These are phyloP conservation scores for Cyberlindnera xylosilytica DNA, from an alignment of 805 yeast genomes.

Conservation along the genomic window DNA sequence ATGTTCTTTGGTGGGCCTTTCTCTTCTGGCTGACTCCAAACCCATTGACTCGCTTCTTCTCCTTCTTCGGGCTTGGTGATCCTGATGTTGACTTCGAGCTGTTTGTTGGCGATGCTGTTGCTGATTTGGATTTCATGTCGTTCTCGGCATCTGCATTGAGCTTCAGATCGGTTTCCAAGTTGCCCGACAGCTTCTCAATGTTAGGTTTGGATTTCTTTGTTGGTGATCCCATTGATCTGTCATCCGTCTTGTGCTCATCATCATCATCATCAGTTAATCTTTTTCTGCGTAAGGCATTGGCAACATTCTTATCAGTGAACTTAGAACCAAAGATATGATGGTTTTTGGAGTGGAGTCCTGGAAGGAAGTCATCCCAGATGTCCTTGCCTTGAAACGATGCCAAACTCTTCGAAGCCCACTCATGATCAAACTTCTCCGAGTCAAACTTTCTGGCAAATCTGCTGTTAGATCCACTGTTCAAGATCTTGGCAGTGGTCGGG, in stretches of 20 bases:
- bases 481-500: background rate
- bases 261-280: slow-evolving; percentile 1
- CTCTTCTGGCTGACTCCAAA: slow-evolving; percentile 27
- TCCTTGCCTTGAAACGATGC: slow-evolving; percentile 13
- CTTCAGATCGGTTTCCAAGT: slow-evolving; percentile 16
- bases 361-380: slow-evolving; percentile 25
- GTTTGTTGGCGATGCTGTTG: background rate
- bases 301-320: slow-evolving; percentile 11
- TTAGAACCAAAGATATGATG: slow-evolving; percentile 17
- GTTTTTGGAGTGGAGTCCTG: slow-evolving; percentile 4
- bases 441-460: slow-evolving; percentile 22
- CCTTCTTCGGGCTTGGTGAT: slow-evolving; percentile 9
- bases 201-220: slow-evolving; percentile 9
- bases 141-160: slow-evolving; percentile 2
- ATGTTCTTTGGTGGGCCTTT: slow-evolving; percentile 16
- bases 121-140: too few species aligned
- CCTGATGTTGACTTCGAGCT: background rate
- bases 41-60: slow-evolving; percentile 10
- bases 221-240: background rate
- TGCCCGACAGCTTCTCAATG: slow-evolving; percentile 15
- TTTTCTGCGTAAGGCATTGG: slow-evolving; percentile 1
- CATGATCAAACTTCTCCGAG: slow-evolving; percentile 9
- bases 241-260: too few species aligned
- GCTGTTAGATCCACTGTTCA: slow-evolving; percentile 14
- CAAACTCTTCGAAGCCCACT: slow-evolving; percentile 19